Base-by-base conservation (phyloP, 768 basidiomycete genomes). In the Amylocystis lapponica region DNA sequence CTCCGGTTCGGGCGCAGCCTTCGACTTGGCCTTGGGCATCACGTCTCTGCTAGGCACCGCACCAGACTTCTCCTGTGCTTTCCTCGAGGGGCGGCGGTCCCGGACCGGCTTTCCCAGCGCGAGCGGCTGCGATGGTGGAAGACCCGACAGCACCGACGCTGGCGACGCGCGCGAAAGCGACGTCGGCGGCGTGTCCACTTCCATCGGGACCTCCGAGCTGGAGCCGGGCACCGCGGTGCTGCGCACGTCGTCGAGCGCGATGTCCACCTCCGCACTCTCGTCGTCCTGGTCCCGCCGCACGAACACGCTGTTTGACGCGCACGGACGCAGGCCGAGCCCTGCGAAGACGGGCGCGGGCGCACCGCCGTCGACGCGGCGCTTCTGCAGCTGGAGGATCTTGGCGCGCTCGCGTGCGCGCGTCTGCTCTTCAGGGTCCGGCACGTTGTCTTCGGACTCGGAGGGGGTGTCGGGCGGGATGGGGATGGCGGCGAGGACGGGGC, bases 241-340 rank as follows among this genome's bases (percentile, higher is more conserved):
- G 26, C 13, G 29, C 8, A 37, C 34, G 19, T 45, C 43, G 27
- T 65, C 68, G 20, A 64, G 47, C 5, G 65, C 69, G 25, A 82
- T 69, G 48, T 84, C 79, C 10, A 83, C 78, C 30, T 80, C 76
- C 36, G 63, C 68, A 43, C 71, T 80, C 55, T 83, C 80, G 45
- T 83, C 81, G 22, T 72, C 77, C 3, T 72, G 56, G 50, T 83
- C 81, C 22, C 67, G 64, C 12, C 78, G 70, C 27, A 81, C 67
- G 47, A 73, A 78, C 21, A 81, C 75, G 1, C 70, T 75, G 39
- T 60, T 46, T 16, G 63, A 52, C 26, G 51, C 61, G 35, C 50
- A 35, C 4, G 46, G 49, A 2, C 54, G 50, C 9, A 54, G 43
- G n/a, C 53, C 45, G 26, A 57, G 45, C 3, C 54, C 50, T 5